A percentile compares a stretch with the other conserved stretches of the same genome.
These are phyloP conservation scores for Schizothecium vesticola DNA, from an alignment of 495 filamentous ascomycete genomes.

Conservation along the genomic window DNA sequence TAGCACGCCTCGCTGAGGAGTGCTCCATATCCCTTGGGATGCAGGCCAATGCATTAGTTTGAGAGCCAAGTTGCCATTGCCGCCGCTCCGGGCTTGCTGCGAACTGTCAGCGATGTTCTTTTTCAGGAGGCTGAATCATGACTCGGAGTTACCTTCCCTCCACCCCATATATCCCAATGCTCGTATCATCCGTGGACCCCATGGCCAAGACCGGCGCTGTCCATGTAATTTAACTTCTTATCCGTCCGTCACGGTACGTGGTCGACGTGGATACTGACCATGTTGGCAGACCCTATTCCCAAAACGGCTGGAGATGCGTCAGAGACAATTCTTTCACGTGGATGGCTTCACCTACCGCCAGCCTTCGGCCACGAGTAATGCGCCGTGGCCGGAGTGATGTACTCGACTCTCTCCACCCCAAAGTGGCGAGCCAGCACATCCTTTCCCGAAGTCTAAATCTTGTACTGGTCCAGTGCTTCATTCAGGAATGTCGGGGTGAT, in stretches of 20 bases:
- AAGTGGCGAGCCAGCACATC: constrained; percentile 30
- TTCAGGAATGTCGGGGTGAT: constrained; percentile 33
- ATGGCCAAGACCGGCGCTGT: constrained; percentile 37
- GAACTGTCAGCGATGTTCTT: not conserved
- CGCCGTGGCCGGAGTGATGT: constrained; percentile 32
- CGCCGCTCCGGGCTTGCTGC: constrained; percentile 42
- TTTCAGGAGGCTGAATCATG: not conserved
- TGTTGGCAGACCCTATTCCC: constrained; percentile 40
- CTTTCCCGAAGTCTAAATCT: constrained; percentile 40
- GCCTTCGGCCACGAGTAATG: constrained; percentile 50
- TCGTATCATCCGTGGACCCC: constrained; percentile 20
- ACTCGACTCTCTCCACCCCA: constrained; percentile 26
- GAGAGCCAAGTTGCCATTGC: constrained; percentile 41
- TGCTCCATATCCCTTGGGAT: constrained; percentile 34
- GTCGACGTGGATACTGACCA: constrained; percentile 36
- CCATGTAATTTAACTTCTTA: constrained; percentile 46
- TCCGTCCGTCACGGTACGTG: constrained; percentile 40
- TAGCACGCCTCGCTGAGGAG: constrained; percentile 37
- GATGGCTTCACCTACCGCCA: constrained; percentile 13
- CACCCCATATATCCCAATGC: constrained; percentile 43
- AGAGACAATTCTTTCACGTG: not conserved
- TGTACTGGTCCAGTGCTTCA: constrained; percentile 30
- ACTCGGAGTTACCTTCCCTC: constrained; percentile 35
- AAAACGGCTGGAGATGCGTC: constrained; percentile 25
- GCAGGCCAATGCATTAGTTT: constrained; percentile 35